Evolutionary conservation across 371 early-diverging fungal genomes (phyloP).

Genomic region (Lichtheimia corymbifera): DNA sequence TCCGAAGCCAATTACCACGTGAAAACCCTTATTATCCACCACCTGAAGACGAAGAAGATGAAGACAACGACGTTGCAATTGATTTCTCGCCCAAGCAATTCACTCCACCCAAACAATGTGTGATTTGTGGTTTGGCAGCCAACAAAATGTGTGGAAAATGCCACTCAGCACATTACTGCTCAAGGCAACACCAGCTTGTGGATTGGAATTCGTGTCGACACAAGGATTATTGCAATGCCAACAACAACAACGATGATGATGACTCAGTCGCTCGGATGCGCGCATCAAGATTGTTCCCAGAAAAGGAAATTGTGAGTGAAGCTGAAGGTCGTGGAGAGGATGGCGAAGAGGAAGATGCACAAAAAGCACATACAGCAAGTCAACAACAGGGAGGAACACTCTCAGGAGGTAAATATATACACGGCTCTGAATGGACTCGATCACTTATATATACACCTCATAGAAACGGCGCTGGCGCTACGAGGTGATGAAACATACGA

Average conservation of each 20-base stretch:
- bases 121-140: conserved; percentile 79
- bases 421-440: no score
- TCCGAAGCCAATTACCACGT: conserved; percentile 84
- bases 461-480: conserved; percentile 42
- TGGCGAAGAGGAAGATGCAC: conserved; percentile 52
- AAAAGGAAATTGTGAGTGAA: conserved; percentile 78
- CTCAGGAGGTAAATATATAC: no score
- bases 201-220: conserved; percentile 85
- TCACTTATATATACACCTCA: background rate
- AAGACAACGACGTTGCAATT: conserved; percentile 18
- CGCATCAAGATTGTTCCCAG: conserved; percentile 54
- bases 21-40: conserved; percentile 73
- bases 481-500: conserved; percentile 73
- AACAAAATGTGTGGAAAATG: conserved; percentile 82
- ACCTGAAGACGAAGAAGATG: conserved; percentile 37
- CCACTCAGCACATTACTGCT: conserved; percentile 74
- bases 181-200: conserved; percentile 78
- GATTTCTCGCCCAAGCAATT: conserved; percentile 37
- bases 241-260: conserved; percentile 20
- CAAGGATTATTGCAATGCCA: conserved; percentile 62
- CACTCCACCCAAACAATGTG: conserved; percentile 34
- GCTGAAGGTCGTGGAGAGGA: conserved; percentile 58
- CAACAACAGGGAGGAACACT: conserved; percentile 19
- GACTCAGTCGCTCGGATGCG: conserved; percentile 22
- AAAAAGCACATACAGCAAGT: conserved; percentile 37